Evolutionary conservation across 140 eudicot species (phyloP), one percentile per base, ranked within the genome.

Genomic region (Oenanthe javanica): DNA sequence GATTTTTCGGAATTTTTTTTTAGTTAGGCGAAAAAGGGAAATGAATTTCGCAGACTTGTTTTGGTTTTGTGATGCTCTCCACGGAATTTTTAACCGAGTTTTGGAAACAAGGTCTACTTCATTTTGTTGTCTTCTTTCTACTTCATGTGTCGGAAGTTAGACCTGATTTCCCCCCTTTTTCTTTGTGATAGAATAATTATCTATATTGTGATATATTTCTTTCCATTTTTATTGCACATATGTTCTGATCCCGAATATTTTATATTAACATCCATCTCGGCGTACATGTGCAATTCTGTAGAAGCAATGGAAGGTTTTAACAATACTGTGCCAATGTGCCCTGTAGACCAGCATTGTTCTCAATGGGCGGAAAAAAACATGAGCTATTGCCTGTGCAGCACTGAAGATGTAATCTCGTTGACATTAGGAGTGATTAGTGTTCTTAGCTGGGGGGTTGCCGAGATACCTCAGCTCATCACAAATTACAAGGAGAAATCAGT

Each of bases 401-500:
- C 63, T 64, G 86, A 80, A 81, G 94, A 89, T 79, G 87, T 81
- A 57, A 76, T 92, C 49, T 92, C 97, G 1, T 71, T 92, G 70
- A 81, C 83, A 6, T 73, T 92, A 84, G 97, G 97, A 27, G 6
- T 90, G 15, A 12, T 88, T 59, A 92, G 97, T 87, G 90, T 90
- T 63, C 4, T 88, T n/a, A 84, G 93, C 77, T 92, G 97, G 97
- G 86, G 88, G 85, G 91, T 90, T 59, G 96, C 97, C 38, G 97
- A 92, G 84, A 77, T 92, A 84, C 97, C 97, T 48, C 97, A 92
- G 71, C 80, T 92, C 81, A 87, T 92, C 78, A 92, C 97, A 1
- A 92, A 85, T 87, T 90, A 82, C 84, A 85, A 69, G 85, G 82
- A 83, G n/a, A 90, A 89, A 77, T 92, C 97, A 21, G 78, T 90